phyloP scores from a whole-genome alignment of 371 early-diverging fungal species.

The Lichtheimia ramosa region DNA sequence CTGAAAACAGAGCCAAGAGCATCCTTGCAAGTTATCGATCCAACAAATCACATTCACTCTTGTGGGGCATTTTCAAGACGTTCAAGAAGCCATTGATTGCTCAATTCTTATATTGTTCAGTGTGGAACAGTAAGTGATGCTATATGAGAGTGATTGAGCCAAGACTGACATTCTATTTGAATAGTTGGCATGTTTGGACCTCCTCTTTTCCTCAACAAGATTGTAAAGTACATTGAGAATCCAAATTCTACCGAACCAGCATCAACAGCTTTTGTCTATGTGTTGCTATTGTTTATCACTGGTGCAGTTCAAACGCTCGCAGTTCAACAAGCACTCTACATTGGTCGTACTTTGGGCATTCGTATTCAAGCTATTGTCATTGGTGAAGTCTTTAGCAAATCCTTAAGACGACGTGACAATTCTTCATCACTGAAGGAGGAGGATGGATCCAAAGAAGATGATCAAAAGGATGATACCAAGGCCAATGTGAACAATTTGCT shows the following conservation, averaged over 20 bases:
- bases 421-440: slow-evolving; percentile 9
- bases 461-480: slow-evolving; percentile 21
- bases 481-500: slow-evolving; percentile 52
- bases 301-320: slow-evolving; percentile 45
- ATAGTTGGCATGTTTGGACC: slow-evolving; percentile 49
- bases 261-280: slow-evolving; percentile 55
- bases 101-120: slow-evolving; percentile 46
- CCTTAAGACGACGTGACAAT: slow-evolving; percentile 55
- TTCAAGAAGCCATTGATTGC: slow-evolving; percentile 35
- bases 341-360: slow-evolving; percentile 54
- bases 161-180: neutral
- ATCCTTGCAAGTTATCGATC: slow-evolving; percentile 20
- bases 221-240: slow-evolving; percentile 54
- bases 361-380: slow-evolving; percentile 59
- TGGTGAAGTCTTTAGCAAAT: slow-evolving; percentile 59
- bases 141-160: neutral
- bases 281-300: slow-evolving; percentile 58
- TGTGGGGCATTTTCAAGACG: slow-evolving; percentile 21
- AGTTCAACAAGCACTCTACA: slow-evolving; percentile 54
- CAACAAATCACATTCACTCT: slow-evolving; percentile 2
- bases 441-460: slow-evolving; percentile 10
- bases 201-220: slow-evolving; percentile 55
- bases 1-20: slow-evolving; percentile 35
- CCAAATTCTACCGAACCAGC: slow-evolving; percentile 26
- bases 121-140: slow-evolving; percentile 29